Evolutionary conservation across 2,329 filamentous ascomycete genomes (phyloP), one percentile per base, ranked within the genome.

Genomic region (Anthostomella pinea): DNA sequence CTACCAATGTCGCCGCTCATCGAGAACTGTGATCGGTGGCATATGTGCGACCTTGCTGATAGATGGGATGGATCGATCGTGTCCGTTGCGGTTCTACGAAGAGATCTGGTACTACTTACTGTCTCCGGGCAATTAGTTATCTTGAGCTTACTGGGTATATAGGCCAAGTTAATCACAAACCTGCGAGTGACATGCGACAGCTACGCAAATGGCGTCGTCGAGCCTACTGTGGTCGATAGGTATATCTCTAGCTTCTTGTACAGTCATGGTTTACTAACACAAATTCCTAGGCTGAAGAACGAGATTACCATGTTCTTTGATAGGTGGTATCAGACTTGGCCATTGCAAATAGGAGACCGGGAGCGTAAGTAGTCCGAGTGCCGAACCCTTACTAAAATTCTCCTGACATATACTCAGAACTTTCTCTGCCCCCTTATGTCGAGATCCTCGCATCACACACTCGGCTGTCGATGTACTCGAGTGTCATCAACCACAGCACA

Each of bases 391-490:
- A 3, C 5, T 23, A 8, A 42, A n/a, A 13, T 20, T n/a, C 13
- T 19, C 2, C 30, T 48, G 37, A 56, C 52, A 51, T 46, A 30
- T 26, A 39, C 17, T 44, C 53, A 69, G 72, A 77, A 34, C 66
- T 68, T 11, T 69, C 68, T 2, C 69, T 87, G 1, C 83, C 83
- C 0, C 82, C 83, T 0, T 87, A 87, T 43, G 83, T 87, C 17
- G 83, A 87, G 40, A 87, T 87, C 34, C 68, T 87, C 3, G 79
- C 85, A 24, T 83, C 77, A 0, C 83, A 87, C 48, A 87, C 83
- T 2, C 75, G 81, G 17, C 66, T 87, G 2, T 87, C 83, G n/a
- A 83, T 83, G 10, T 87, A 87, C 56, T 79, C 79, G 36, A 81
- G 79, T 41, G 81, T 87, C 8, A 83, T 87, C 53, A 87, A 87